Evolutionary conservation across 2,329 filamentous ascomycete species (phyloP).

Genomic region (Xylaria sp.): DNA sequence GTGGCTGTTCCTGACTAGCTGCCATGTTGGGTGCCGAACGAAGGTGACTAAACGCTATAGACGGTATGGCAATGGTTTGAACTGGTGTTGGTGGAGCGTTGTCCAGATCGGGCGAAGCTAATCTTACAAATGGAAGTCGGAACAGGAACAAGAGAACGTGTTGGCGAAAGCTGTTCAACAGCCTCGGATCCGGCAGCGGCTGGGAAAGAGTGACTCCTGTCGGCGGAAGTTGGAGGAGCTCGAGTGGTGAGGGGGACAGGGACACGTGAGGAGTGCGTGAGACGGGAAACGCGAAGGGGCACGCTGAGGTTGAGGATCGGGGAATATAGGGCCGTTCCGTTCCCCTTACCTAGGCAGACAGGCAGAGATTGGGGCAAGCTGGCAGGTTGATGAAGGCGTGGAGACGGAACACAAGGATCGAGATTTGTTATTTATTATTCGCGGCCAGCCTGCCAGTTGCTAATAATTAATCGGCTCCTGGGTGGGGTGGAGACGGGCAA

Average conservation of each 20-base stretch:
- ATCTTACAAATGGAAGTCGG: conserved; percentile 9
- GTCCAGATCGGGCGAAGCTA: conserved; percentile 4
- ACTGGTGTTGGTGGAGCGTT: neutral
- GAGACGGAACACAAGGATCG: neutral
- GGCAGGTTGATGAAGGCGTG: neutral
- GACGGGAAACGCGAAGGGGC: no score
- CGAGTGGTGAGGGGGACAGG: conserved; percentile 6
- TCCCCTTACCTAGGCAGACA: no score
- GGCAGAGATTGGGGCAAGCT: conserved; percentile 1
- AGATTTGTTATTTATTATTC: conserved; percentile 12
- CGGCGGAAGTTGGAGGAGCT: conserved; percentile 3
- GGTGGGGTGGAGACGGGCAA: conserved; percentile 30
- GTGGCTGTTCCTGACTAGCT: conserved; percentile 39
- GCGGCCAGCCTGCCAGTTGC: conserved; percentile 9
- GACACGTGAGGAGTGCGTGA: conserved; percentile 14
- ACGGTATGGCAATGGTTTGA: neutral
- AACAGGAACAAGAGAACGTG: conserved; percentile 18
- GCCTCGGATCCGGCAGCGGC: conserved; percentile 20
- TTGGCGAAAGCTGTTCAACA: conserved; percentile 28
- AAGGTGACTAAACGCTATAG: conserved; percentile 3
- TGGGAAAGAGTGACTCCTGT: conserved; percentile 9
- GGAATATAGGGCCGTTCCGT: conserved; percentile 8
- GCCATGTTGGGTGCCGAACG: conserved; percentile 37
- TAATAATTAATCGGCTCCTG: conserved; percentile 15
- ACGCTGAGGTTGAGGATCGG: neutral